These are phyloP conservation scores for Myriangium duriaei DNA, from an alignment of 2,329 filamentous ascomycete species.

Conservation along the genomic window DNA sequence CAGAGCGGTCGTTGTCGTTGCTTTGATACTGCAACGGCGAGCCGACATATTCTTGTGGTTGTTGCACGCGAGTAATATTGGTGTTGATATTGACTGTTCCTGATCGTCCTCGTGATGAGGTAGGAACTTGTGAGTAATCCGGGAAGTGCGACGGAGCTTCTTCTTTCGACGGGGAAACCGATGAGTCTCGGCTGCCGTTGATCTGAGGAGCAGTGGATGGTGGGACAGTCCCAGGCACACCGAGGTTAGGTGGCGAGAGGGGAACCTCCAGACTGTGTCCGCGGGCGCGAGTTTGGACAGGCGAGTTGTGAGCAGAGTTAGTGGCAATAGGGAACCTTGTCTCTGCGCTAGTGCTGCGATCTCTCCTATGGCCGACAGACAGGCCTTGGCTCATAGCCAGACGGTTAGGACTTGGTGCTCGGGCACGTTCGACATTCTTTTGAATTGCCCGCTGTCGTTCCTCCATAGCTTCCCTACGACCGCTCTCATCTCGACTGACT, in stretches of 20 bases:
- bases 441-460: slow-evolving; percentile 74
- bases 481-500: slow-evolving; percentile 90
- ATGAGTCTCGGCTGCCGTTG: slow-evolving; percentile 3
- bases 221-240: slow-evolving; percentile 8
- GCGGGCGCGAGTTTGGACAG: slow-evolving; percentile 30
- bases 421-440: slow-evolving; percentile 36
- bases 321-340: slow-evolving; percentile 73
- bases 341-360: slow-evolving; percentile 54
- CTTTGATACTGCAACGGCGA: slow-evolving; percentile 17
- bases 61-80: slow-evolving; percentile 18
- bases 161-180: slow-evolving; percentile 15
- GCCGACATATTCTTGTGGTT: slow-evolving; percentile 17
- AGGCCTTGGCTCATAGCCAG: slow-evolving; percentile 8
- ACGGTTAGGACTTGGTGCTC: slow-evolving; percentile 27
- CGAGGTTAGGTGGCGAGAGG: slow-evolving; percentile 26
- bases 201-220: slow-evolving; percentile 6
- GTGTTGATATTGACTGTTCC: slow-evolving; percentile 9
- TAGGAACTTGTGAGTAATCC: slow-evolving; percentile 15
- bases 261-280: slow-evolving; percentile 70
- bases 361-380: slow-evolving; percentile 52
- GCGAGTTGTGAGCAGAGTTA: slow-evolving; percentile 34
- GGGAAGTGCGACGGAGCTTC: slow-evolving; percentile 18
- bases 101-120: slow-evolving; percentile 8
- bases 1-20: slow-evolving; percentile 7
- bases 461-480: slow-evolving; percentile 85